A percentile compares a stretch with the other conserved stretches of the same genome.
phyloP scores from a whole-genome alignment of 306 rosid genomes.

The Cucurbita argyrosperma region DNA sequence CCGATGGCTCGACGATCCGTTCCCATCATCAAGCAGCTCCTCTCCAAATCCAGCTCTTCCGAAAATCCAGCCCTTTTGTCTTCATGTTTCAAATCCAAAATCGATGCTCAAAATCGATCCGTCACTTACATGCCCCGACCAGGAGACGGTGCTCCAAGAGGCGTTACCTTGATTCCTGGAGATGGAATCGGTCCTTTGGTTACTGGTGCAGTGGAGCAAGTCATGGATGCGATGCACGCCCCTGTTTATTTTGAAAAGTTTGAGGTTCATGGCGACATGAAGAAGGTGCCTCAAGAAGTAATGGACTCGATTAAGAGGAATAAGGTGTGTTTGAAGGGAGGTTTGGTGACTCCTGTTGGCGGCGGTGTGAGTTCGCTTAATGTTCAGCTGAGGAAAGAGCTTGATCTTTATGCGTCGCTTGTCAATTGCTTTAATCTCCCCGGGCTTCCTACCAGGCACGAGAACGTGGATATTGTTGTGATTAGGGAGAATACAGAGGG shows the following conservation, averaged over 20 bases:
- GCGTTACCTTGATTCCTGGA: conserved; percentile 68
- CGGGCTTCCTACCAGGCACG: conserved; percentile 53
- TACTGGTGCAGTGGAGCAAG: conserved; percentile 66
- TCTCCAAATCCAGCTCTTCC: conserved; percentile 1
- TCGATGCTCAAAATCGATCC: conserved; percentile 27
- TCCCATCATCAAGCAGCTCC: conserved; percentile 19
- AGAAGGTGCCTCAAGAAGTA: conserved; percentile 43
- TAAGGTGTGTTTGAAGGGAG: conserved; percentile 78
- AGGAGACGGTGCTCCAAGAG: conserved; percentile 59
- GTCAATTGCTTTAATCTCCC: conserved; percentile 70
- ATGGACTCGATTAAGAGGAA: conserved; percentile 68
- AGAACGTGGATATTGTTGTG: conserved; percentile 73
- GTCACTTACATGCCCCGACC: conserved; percentile 88
- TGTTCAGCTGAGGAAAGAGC: conserved; percentile 63
- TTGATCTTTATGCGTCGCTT: conserved; percentile 86
- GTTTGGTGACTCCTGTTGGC: conserved; percentile 65
- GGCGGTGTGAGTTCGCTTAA: conserved; percentile 79
- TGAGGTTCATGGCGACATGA: conserved; percentile 61
- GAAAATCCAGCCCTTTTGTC: not conserved
- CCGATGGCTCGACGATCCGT: conserved; percentile 41
- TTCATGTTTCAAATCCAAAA: not conserved
- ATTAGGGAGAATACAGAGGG: conserved; percentile 86
- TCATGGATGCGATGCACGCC: conserved; percentile 85
- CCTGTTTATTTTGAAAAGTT: conserved; percentile 60
- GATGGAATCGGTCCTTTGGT: conserved; percentile 75